Evolutionary conservation across 225 moss, liverwort and hornwort species (phyloP).

Genomic region (Physcomitrellopsis africana): DNA sequence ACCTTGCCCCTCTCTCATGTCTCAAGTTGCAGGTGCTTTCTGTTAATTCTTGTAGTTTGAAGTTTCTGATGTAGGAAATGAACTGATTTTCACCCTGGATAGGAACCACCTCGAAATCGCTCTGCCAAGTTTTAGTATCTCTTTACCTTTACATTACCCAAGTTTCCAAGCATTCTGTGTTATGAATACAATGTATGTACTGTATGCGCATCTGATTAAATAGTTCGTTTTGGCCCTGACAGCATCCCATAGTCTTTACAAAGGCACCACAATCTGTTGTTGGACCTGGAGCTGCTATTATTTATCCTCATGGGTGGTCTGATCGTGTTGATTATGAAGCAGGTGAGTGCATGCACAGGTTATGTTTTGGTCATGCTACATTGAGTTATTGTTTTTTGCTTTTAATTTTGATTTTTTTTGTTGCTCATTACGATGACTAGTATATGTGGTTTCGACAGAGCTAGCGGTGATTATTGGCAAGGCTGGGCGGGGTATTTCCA

Average conservation of each 20-base stretch:
- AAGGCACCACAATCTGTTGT: conserved; percentile 94
- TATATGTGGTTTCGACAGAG: conserved; percentile 45
- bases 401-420: no score
- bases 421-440: conserved; percentile 3
- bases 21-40: conserved; percentile 6
- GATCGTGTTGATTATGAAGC: conserved; percentile 94
- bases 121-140: conserved; percentile 12
- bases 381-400: neutral
- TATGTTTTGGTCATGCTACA: neutral
- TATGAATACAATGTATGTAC: neutral
- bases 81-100: neutral
- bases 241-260: conserved; percentile 92
- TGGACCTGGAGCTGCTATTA: conserved; percentile 89
- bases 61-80: conserved; percentile 5
- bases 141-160: neutral
- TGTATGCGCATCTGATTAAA: conserved; percentile 1
- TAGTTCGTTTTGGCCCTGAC: conserved; percentile 33
- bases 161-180: neutral
- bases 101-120: neutral
- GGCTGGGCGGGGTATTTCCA: conserved; percentile 70
- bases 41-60: conserved; percentile 16
- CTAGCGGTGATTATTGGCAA: conserved; percentile 86
- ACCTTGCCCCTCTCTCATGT: conserved; percentile 9
- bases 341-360: conserved; percentile 44
- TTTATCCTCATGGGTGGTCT: conserved; percentile 91